Conservation (phyloP, 176 grass and related monocot genomes). For the Leersia perrieri region DNA sequence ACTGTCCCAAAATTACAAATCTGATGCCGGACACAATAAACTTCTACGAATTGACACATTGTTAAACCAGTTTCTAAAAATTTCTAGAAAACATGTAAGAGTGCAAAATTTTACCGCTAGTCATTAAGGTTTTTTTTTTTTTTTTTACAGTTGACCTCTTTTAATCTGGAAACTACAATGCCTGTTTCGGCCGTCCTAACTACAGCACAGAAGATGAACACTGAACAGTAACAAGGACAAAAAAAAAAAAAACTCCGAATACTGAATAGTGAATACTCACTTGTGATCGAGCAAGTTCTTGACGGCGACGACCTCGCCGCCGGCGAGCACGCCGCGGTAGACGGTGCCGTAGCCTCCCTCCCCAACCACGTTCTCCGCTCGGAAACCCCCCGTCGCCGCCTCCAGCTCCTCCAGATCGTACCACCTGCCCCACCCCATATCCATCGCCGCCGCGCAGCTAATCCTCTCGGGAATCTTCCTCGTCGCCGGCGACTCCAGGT, state of each 20-base stretch:
- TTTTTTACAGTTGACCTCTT: not conserved
- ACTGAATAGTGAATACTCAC: constrained; percentile 54
- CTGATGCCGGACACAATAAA: not conserved
- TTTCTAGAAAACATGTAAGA: not conserved
- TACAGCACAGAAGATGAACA: not conserved
- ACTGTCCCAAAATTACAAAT: not conserved
- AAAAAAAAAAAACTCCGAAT: no score
- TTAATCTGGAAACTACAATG: not conserved
- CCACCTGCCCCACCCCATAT: constrained; percentile 95
- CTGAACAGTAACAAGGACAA: not conserved
- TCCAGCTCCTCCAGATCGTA: constrained; percentile 83
- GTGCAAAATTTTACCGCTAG: constrained; percentile 1
- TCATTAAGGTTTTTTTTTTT: not conserved
- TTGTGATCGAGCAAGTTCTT: constrained; percentile 94
- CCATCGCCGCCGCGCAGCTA: constrained; percentile 22
- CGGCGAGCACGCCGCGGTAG: constrained; percentile 76
- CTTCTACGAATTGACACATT: not conserved
- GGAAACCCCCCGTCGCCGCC: constrained; percentile 63
- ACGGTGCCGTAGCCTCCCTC: constrained; percentile 89
- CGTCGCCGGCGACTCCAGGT: constrained; percentile 35
- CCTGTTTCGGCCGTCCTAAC: not conserved
- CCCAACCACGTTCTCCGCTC: constrained; percentile 60
- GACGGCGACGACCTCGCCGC: constrained; percentile 75
- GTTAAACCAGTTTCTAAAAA: constrained; percentile 14
- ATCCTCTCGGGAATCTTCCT: constrained; percentile 26